phyloP scores from a whole-genome alignment of 1,284 basidiomycete species.

The Pulveroboletus sp. region DNA sequence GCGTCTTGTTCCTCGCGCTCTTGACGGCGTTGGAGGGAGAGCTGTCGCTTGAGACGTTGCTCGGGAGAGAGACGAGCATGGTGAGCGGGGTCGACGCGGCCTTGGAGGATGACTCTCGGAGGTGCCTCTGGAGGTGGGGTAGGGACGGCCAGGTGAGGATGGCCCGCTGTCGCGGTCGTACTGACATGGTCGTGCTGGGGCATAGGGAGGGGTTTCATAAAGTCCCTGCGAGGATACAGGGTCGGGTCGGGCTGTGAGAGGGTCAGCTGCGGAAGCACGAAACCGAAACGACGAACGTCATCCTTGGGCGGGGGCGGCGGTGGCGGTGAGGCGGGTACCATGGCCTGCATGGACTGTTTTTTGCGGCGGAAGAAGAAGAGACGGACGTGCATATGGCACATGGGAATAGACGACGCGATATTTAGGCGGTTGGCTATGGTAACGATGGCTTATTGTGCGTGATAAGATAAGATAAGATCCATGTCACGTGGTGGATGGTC shows the following conservation, averaged over 20 bases:
- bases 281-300: neutral
- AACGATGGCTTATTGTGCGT: conserved; percentile 3
- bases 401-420: conserved; percentile 3
- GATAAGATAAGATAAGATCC: conserved; percentile 21
- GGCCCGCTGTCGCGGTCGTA: neutral
- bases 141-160: neutral
- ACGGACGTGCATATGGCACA: conserved; percentile 18
- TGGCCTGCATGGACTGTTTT: conserved; percentile 5
- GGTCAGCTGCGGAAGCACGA: neutral
- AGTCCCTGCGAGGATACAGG: neutral
- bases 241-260: neutral
- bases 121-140: conserved; percentile 2
- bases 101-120: conserved; percentile 3
- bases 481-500: conserved; percentile 22
- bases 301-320: conserved; percentile 29
- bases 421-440: neutral
- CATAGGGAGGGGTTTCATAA: conserved; percentile 24
- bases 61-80: conserved; percentile 29
- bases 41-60: conserved; percentile 41
- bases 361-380: conserved; percentile 21
- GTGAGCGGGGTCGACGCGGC: conserved; percentile 5
- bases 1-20: conserved; percentile 49
- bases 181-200: conserved; percentile 9
- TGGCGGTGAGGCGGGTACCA: conserved; percentile 3
- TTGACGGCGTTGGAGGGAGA: conserved; percentile 39